Percentiles rank a stretch among this genome's conserved stretches.
phyloP scores from a whole-genome alignment of 2,329 filamentous ascomycete species.

The Ascochyta pisi region DNA sequence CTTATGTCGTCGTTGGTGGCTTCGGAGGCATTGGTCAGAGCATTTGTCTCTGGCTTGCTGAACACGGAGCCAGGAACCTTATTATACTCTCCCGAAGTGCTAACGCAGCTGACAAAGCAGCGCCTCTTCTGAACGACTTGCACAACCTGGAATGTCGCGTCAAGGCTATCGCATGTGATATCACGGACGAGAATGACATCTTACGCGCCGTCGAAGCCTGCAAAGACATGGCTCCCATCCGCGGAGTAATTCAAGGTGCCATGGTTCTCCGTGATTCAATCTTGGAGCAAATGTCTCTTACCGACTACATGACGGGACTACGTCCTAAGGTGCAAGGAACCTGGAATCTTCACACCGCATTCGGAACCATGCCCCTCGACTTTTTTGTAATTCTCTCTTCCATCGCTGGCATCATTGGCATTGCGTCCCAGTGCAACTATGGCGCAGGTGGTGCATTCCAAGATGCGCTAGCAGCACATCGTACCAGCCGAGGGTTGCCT shows the following conservation, averaged over 20 bases:
- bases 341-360: conserved; percentile 31
- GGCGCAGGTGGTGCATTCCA: conserved; percentile 31
- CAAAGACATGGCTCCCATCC: conserved; percentile 28
- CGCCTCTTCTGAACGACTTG: too few species aligned
- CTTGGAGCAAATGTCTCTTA: conserved; percentile 20
- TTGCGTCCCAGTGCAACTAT: conserved; percentile 29
- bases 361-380: conserved; percentile 21
- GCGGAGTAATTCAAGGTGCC: conserved; percentile 36
- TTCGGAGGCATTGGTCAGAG: too few species aligned
- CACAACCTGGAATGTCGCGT: background rate
- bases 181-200: background rate
- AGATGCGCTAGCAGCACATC: conserved; percentile 29
- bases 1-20: too few species aligned
- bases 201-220: background rate
- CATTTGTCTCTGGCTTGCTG: conserved; percentile 15
- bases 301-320: conserved; percentile 20
- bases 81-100: background rate
- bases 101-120: conserved; percentile 1
- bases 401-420: conserved; percentile 27
- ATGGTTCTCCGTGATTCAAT: conserved; percentile 32
- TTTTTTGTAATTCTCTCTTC: conserved; percentile 36
- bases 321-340: conserved; percentile 45
- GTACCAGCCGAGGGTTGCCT: conserved; percentile 30
- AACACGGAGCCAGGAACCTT: background rate
- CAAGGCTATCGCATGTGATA: background rate